Percentiles rank a stretch among this genome's conserved stretches.
Conservation (phyloP, 192 early-diverging fungal genomes). For the Entophlyctis helioformis region DNA sequence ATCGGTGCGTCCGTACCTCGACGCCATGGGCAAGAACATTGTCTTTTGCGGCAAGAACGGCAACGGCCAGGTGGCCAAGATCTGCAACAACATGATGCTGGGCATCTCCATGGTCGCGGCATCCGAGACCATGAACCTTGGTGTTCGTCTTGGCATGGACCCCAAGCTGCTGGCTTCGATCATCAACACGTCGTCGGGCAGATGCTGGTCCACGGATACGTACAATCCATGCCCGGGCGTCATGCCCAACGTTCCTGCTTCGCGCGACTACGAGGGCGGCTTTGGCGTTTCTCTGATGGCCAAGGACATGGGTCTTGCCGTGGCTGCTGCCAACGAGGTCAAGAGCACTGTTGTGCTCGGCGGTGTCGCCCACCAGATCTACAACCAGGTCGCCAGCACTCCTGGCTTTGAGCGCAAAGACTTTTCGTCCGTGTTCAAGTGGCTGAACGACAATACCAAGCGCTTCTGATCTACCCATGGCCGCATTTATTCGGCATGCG, state of each 20-base stretch:
- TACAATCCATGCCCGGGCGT: constrained; percentile 85
- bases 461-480: not conserved
- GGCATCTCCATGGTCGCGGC: constrained; percentile 90
- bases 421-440: constrained; percentile 44
- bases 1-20: constrained; percentile 29
- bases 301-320: constrained; percentile 86
- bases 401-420: constrained; percentile 65
- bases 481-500: no score
- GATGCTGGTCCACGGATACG: constrained; percentile 88
- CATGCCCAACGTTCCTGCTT: constrained; percentile 63
- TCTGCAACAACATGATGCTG: constrained; percentile 95
- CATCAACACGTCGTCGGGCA: constrained; percentile 78
- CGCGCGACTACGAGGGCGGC: constrained; percentile 73
- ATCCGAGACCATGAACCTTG: constrained; percentile 86
- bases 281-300: constrained; percentile 83
- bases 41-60: constrained; percentile 74
- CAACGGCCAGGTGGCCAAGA: constrained; percentile 85
- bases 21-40: constrained; percentile 82
- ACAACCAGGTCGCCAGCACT: constrained; percentile 56
- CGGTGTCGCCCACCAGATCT: constrained; percentile 68
- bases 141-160: constrained; percentile 77
- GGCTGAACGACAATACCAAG: constrained; percentile 6
- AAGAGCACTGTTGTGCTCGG: constrained; percentile 62
- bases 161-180: constrained; percentile 71
- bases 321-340: constrained; percentile 69